A percentile compares a stretch with the other conserved stretches of the same genome.
Evolutionary conservation across 2,329 filamentous ascomycete species (phyloP).

Genomic region (Microcyclospora pomicola): DNA sequence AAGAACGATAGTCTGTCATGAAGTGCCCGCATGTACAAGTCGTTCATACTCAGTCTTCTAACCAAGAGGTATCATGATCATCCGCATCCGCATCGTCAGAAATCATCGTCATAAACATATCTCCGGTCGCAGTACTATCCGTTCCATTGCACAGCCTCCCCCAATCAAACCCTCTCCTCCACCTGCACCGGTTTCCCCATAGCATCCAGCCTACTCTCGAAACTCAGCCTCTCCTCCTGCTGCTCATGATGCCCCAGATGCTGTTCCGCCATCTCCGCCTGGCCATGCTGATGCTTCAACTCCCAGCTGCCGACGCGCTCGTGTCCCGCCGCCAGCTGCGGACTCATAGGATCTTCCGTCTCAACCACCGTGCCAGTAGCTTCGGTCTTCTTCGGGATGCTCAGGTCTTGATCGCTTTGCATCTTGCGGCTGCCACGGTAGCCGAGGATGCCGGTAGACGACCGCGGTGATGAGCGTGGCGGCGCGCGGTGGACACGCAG

Average conservation of each 20-base stretch:
- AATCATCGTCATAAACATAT: no score
- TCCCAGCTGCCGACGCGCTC: constrained; percentile 47
- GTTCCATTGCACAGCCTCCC: no score
- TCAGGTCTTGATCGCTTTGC: constrained; percentile 40
- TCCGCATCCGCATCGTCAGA: no score
- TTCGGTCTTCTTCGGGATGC: constrained; percentile 30
- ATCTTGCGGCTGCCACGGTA: constrained; percentile 44
- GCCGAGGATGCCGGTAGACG: constrained; percentile 30
- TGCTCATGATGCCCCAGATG: constrained; percentile 6
- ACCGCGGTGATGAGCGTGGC: constrained; percentile 12
- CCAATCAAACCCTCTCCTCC: constrained; percentile 33
- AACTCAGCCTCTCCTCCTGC: constrained; percentile 26
- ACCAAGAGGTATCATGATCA: no score
- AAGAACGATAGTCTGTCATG: no score
- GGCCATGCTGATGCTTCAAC: constrained; percentile 27
- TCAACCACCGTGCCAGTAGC: constrained; percentile 21
- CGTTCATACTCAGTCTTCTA: no score
- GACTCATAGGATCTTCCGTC: constrained; percentile 13
- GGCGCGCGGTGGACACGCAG: constrained; percentile 30
- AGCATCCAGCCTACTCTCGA: constrained; percentile 29
- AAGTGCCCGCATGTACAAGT: no score
- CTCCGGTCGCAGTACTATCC: no score
- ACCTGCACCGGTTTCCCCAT: constrained; percentile 31
- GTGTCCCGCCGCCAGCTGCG: constrained; percentile 27
- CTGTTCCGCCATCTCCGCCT: constrained; percentile 11